Conservation (phyloP, 148 eudicot genomes). For the Rheum nobile region DNA sequence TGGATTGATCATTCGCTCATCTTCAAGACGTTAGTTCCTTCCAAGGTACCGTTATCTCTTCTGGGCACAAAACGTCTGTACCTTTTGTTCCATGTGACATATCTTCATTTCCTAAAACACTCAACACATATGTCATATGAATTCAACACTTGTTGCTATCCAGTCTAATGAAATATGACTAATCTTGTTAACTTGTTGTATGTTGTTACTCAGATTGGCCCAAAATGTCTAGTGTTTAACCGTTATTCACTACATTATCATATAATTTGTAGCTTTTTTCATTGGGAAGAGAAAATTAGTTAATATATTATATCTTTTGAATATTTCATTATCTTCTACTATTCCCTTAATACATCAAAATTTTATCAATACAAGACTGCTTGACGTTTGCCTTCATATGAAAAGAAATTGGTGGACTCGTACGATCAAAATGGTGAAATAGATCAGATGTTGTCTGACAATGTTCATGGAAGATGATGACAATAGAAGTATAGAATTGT, state of each 20-base stretch:
- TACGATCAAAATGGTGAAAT: slow-evolving; percentile 88
- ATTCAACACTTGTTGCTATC: neutral
- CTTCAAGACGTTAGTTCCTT: too few species aligned
- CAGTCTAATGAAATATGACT: neutral
- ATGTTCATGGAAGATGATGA: slow-evolving; percentile 13
- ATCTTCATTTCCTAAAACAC: too few species aligned
- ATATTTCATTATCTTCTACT: slow-evolving; percentile 1
- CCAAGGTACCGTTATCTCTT: too few species aligned
- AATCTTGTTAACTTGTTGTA: neutral
- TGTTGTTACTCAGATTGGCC: slow-evolving; percentile 58
- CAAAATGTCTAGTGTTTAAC: slow-evolving; percentile 92
- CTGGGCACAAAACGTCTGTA: too few species aligned
- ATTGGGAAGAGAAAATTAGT: slow-evolving; percentile 87
- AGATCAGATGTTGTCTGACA: slow-evolving; percentile 59
- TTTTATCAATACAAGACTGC: slow-evolving; percentile 54
- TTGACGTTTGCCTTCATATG: slow-evolving; percentile 76
- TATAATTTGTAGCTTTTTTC: slow-evolving; percentile 74
- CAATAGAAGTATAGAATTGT: too few species aligned
- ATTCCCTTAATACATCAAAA: slow-evolving; percentile 6
- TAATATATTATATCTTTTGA: slow-evolving; percentile 9
- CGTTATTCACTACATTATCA: slow-evolving; percentile 94
- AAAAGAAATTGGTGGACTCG: slow-evolving; percentile 66
- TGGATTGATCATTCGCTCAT: too few species aligned
- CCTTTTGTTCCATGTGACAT: too few species aligned
- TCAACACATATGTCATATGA: too few species aligned